These are phyloP conservation scores for Coniophora puteana DNA, from an alignment of 1,284 basidiomycete species.

Conservation along the genomic window DNA sequence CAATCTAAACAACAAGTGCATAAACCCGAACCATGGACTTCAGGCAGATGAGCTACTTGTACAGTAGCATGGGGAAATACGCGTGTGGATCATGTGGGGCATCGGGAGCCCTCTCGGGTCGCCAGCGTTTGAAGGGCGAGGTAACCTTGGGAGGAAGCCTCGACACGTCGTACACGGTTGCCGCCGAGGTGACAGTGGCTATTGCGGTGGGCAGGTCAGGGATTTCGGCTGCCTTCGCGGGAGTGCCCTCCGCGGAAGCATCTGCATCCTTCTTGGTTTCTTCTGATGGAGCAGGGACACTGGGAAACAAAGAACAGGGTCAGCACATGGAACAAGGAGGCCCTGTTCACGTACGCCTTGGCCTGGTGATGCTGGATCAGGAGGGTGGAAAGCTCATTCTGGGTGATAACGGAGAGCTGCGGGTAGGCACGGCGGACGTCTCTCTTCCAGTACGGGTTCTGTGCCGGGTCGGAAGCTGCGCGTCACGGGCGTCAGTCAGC, in stretches of 20 bases:
- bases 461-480: slow-evolving; percentile 74
- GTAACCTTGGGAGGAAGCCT: slow-evolving; percentile 74
- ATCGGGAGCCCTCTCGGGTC: slow-evolving; percentile 58
- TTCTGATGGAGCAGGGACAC: slow-evolving; percentile 53
- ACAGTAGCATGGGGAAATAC: slow-evolving; percentile 84
- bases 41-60: slow-evolving; percentile 49
- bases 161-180: slow-evolving; percentile 60
- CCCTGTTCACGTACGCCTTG: slow-evolving; percentile 49
- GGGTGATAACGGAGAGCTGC: slow-evolving; percentile 80
- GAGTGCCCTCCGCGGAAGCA: slow-evolving; percentile 44
- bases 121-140: slow-evolving; percentile 66
- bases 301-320: slow-evolving; percentile 24
- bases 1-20: neutral
- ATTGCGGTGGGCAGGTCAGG: slow-evolving; percentile 72
- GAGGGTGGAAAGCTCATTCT: slow-evolving; percentile 75
- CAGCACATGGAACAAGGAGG: slow-evolving; percentile 4
- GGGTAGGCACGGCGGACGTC: slow-evolving; percentile 92
- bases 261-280: too few species aligned
- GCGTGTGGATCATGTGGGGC: slow-evolving; percentile 74
- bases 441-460: slow-evolving; percentile 93
- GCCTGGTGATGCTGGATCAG: slow-evolving; percentile 77
- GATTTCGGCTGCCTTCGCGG: slow-evolving; percentile 39
- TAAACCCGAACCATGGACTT: neutral
- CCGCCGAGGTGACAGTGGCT: slow-evolving; percentile 53
- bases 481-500: slow-evolving; percentile 8